phyloP scores from a whole-genome alignment of 805 yeast genomes.

The Myxozyma geophila region DNA sequence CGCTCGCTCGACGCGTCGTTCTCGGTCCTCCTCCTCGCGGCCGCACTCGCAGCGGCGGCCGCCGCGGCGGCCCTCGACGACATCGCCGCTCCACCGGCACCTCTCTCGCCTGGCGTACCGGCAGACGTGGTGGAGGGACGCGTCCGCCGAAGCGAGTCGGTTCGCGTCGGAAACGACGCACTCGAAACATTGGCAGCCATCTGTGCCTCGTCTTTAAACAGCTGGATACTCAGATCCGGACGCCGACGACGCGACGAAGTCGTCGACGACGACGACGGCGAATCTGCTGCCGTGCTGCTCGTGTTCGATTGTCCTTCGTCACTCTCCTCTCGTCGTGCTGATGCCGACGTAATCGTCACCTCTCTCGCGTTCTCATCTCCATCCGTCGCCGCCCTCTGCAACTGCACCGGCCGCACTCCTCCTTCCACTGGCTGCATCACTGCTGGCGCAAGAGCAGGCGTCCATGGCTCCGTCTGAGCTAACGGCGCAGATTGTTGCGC shows the following conservation, averaged over 20 bases:
- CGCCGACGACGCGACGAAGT: slow-evolving; percentile 24
- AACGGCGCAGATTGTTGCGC: slow-evolving; percentile 9
- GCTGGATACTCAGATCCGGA: slow-evolving; percentile 32
- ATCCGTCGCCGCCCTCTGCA: slow-evolving; percentile 8
- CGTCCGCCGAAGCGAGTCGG: slow-evolving; percentile 39
- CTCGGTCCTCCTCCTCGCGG: slow-evolving; percentile 4
- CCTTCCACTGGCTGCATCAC: neutral
- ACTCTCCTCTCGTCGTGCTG: too few species aligned
- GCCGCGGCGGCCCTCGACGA: slow-evolving; percentile 11
- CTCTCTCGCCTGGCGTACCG: too few species aligned
- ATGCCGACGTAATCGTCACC: neutral
- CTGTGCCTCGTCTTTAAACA: slow-evolving; percentile 22
- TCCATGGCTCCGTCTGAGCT: slow-evolving; percentile 1
- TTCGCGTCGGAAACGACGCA: slow-evolving; percentile 23
- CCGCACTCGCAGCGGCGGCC: slow-evolving; percentile 3
- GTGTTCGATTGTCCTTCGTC: neutral
- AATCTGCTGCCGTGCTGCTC: neutral
- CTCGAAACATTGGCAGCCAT: neutral
- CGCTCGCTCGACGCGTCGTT: too few species aligned
- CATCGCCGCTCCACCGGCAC: slow-evolving; percentile 8
- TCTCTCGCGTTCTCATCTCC: neutral
- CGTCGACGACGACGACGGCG: slow-evolving; percentile 3
- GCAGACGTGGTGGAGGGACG: too few species aligned
- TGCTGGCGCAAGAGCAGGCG: neutral
- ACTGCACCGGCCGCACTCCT: neutral